These are phyloP conservation scores for Rhododendron henanense DNA, from an alignment of 148 eudicot species.

Conservation along the genomic window DNA sequence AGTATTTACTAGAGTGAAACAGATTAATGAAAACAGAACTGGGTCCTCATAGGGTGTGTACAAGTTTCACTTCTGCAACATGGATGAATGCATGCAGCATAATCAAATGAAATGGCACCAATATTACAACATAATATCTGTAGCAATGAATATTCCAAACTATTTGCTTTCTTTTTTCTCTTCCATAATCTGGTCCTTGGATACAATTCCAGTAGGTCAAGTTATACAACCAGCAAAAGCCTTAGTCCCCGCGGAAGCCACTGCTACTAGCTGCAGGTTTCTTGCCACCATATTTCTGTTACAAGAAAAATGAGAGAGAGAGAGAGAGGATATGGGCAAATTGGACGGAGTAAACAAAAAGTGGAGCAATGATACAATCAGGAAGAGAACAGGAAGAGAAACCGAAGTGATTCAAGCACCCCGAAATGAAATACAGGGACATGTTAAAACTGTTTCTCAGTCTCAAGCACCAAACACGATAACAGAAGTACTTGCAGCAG, in stretches of 20 bases:
- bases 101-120: not conserved
- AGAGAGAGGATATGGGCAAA: not conserved
- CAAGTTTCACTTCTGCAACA: slow-evolving; percentile 2
- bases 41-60: not conserved
- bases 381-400: not conserved
- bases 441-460: not conserved
- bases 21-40: not conserved
- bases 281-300: slow-evolving; percentile 70
- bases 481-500: not conserved
- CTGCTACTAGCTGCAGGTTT: slow-evolving; percentile 32
- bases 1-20: not conserved
- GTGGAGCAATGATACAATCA: not conserved
- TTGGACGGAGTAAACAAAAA: too few relatives aligned
- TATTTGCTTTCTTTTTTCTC: not conserved
- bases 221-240: not conserved
- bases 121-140: not conserved
- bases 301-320: not conserved
- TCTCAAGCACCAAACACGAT: not conserved
- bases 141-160: not conserved
- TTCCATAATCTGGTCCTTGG: not conserved
- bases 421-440: not conserved
- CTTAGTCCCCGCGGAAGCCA: slow-evolving; percentile 36
- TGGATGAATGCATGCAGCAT: not conserved
- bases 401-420: not conserved
- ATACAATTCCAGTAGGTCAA: not conserved